Conservation (phyloP, 2,329 filamentous ascomycete genomes). For the Massarina eburnea region DNA sequence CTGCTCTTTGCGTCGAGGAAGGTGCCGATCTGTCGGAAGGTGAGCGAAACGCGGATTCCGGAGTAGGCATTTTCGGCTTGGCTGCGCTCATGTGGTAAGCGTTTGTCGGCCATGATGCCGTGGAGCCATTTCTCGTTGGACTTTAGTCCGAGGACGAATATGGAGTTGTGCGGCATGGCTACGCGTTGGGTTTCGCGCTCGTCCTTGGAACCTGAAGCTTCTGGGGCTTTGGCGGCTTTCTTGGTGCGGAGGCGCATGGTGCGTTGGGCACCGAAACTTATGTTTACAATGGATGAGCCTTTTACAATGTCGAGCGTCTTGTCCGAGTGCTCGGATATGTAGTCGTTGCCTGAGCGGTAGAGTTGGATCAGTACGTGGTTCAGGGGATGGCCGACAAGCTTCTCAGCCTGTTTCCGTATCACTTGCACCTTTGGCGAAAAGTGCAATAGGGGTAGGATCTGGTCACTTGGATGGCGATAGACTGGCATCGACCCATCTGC, state of each 20-base stretch:
- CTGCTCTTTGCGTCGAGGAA: conserved; percentile 68
- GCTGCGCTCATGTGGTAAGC: conserved; percentile 67
- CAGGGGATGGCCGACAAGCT: conserved; percentile 72
- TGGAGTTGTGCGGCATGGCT: conserved; percentile 81
- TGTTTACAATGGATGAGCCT: conserved; percentile 83
- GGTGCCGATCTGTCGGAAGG: conserved; percentile 86
- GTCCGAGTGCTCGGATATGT: conserved; percentile 95
- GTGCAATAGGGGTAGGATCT: conserved; percentile 73
- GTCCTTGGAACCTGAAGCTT: conserved; percentile 14
- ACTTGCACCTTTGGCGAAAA: conserved; percentile 74
- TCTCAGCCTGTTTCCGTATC: conserved; percentile 70
- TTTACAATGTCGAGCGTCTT: conserved; percentile 90
- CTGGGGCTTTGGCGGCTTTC: conserved; percentile 48
- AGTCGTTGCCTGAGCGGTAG: conserved; percentile 85
- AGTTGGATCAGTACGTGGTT: conserved; percentile 94
- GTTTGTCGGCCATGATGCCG: conserved; percentile 86
- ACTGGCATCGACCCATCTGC: conserved; percentile 76
- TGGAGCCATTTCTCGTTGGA: conserved; percentile 91
- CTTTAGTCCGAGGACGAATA: conserved; percentile 76
- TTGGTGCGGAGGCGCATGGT: conserved; percentile 90
- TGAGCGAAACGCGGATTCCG: conserved; percentile 84
- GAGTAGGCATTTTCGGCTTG: conserved; percentile 69
- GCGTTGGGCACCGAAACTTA: conserved; percentile 88
- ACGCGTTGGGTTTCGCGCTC: conserved; percentile 63
- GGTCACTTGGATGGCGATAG: conserved; percentile 93